phyloP scores from a whole-genome alignment of 371 early-diverging fungal genomes.

The Amoeboaphelidium protococcarum region DNA sequence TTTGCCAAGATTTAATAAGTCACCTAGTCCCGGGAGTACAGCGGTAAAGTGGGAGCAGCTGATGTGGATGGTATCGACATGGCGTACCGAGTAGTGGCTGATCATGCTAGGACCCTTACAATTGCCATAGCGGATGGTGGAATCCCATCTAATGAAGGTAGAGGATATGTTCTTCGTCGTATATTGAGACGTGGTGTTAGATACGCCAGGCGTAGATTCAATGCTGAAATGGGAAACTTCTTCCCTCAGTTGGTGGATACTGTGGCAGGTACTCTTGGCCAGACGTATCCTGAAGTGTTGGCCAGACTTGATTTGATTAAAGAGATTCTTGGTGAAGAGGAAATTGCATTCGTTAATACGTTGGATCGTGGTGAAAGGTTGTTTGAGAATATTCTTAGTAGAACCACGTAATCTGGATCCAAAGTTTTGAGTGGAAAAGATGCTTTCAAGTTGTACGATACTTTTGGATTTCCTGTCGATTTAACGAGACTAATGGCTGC shows the following conservation, averaged over 20 bases:
- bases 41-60: conserved; percentile 51
- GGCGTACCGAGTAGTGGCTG: conserved; percentile 97
- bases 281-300: conserved; percentile 60
- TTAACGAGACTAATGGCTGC: conserved; percentile 94
- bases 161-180: conserved; percentile 96
- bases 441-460: conserved; percentile 96
- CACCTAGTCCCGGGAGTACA: conserved; percentile 58
- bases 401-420: conserved; percentile 28
- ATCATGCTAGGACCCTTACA: conserved; percentile 94
- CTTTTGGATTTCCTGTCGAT: conserved; percentile 99
- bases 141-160: conserved; percentile 89
- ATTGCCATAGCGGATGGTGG: conserved; percentile 94
- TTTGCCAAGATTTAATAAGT: conserved; percentile 58
- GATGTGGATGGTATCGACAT: conserved; percentile 85
- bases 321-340: conserved; percentile 87
- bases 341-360: conserved; percentile 84
- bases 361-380: conserved; percentile 90
- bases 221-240: conserved; percentile 63
- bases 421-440: conserved; percentile 55
- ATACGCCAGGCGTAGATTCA: conserved; percentile 77
- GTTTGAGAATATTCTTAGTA: conserved; percentile 55
- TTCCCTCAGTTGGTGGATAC: conserved; percentile 72
- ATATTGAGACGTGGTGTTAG: conserved; percentile 92
- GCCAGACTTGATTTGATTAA: conserved; percentile 48
- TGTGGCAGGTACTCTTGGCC: conserved; percentile 33